A percentile compares a stretch with the other conserved stretches of the same genome.
phyloP scores from a whole-genome alignment of 2,329 filamentous ascomycete species.

The Cladorrhinum sp. region DNA sequence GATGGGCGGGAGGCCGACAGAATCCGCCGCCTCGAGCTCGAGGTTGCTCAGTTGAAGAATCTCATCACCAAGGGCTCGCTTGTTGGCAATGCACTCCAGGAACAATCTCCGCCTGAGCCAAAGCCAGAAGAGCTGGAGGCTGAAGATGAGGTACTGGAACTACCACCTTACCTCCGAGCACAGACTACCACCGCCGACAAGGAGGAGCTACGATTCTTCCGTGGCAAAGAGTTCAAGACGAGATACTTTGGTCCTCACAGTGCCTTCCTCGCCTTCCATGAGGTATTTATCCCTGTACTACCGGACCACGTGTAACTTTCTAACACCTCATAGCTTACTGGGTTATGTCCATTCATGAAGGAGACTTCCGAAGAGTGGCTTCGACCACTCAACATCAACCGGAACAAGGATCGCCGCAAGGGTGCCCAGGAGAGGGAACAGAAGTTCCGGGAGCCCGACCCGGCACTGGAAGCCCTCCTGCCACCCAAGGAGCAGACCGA shows the following conservation, averaged over 20 bases:
- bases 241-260: conserved; percentile 61
- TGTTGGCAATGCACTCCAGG: conserved; percentile 51
- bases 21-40: conserved; percentile 57
- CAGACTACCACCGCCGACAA: conserved; percentile 41
- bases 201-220: conserved; percentile 56
- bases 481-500: conserved; percentile 35
- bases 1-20: conserved; percentile 53
- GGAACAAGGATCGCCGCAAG: conserved; percentile 53
- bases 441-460: conserved; percentile 46
- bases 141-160: conserved; percentile 21
- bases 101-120: conserved; percentile 25
- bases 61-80: conserved; percentile 47
- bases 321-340: conserved; percentile 40
- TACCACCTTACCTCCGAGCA: conserved; percentile 34
- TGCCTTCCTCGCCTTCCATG: conserved; percentile 58
- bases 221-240: conserved; percentile 58
- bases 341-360: conserved; percentile 59
- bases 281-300: conserved; percentile 34
- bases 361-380: conserved; percentile 62
- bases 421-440: conserved; percentile 52
- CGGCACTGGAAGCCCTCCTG: conserved; percentile 47
- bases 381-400: conserved; percentile 54
- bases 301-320: not conserved
- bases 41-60: conserved; percentile 55
- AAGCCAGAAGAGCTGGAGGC: conserved; percentile 19